Percentiles rank a stretch among this genome's conserved stretches.
These are phyloP conservation scores for Amauroascus verrucosus DNA, from an alignment of 2,329 filamentous ascomycete species.

Conservation along the genomic window DNA sequence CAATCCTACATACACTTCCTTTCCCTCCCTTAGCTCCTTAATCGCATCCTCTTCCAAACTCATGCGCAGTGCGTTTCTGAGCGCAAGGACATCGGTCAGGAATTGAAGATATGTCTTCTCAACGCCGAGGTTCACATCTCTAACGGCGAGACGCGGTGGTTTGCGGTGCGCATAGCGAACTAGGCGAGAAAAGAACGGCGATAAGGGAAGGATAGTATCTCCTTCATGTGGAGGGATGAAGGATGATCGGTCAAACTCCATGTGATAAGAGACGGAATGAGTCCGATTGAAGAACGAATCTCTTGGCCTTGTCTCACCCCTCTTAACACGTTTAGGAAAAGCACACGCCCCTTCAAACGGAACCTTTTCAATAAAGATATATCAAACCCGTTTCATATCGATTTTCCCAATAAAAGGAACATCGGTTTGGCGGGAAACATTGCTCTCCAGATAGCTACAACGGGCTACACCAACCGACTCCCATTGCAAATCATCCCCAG, in stretches of 20 bases:
- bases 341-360: no score
- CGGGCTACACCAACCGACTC: background rate
- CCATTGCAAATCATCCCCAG: background rate
- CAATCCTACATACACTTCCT: conserved; percentile 30
- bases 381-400: no score
- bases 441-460: no score
- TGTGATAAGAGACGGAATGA: background rate
- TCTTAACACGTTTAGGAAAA: no score
- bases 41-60: conserved; percentile 10
- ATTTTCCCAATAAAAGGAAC: no score
- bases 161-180: conserved; percentile 20
- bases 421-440: no score
- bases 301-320: background rate
- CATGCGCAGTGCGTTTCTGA: conserved; percentile 12
- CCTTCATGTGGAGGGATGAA: conserved; percentile 21
- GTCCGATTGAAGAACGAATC: background rate
- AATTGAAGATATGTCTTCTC: conserved; percentile 17
- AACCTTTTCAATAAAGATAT: no score
- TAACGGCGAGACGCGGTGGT: conserved; percentile 17
- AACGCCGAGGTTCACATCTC: conserved; percentile 16
- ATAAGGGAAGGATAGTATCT: conserved; percentile 22
- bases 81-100: conserved; percentile 15
- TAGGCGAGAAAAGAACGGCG: conserved; percentile 23
- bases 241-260: conserved; percentile 15
- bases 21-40: conserved; percentile 15